Evolutionary conservation across 331 rosid genomes (phyloP).

Genomic region (Quercus phellos): DNA sequence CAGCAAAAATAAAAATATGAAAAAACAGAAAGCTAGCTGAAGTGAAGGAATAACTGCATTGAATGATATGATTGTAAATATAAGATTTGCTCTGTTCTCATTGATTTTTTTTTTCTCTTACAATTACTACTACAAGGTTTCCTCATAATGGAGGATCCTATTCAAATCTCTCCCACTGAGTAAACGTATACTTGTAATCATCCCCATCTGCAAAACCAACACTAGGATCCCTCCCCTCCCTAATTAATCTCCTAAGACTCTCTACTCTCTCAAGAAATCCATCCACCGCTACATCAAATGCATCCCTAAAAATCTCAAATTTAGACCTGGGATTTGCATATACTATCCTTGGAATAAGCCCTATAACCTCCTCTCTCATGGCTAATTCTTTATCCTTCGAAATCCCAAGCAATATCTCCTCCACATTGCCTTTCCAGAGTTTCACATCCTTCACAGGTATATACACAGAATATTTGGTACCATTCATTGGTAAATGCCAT

Average conservation of each 20-base stretch:
- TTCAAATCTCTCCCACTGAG: slow-evolving; percentile 10
- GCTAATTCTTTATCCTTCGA: slow-evolving; percentile 38
- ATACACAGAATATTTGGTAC: slow-evolving; percentile 57
- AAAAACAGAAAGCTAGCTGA: no score
- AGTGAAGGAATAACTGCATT: no score
- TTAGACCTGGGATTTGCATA: slow-evolving; percentile 57
- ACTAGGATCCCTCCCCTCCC: slow-evolving; percentile 70
- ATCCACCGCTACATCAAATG: slow-evolving; percentile 69
- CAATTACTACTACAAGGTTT: background rate
- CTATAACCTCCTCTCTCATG: slow-evolving; percentile 71
- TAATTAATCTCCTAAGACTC: slow-evolving; percentile 43
- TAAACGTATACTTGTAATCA: slow-evolving; percentile 68
- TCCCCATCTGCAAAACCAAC: slow-evolving; percentile 77
- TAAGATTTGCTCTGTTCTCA: background rate
- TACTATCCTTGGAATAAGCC: slow-evolving; percentile 53
- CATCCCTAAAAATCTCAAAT: slow-evolving; percentile 45
- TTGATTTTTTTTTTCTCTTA: background rate
- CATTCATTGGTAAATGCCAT: slow-evolving; percentile 64
- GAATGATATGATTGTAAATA: background rate
- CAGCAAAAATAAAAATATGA: no score
- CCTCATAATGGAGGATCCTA: background rate
- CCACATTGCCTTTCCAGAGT: slow-evolving; percentile 45
- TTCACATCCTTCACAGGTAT: slow-evolving; percentile 58
- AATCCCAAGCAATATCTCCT: slow-evolving; percentile 43
- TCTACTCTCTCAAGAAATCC: slow-evolving; percentile 71